Evolutionary conservation across 1,284 basidiomycete genomes (phyloP).

Genomic region (Rhodotorula sp.): DNA sequence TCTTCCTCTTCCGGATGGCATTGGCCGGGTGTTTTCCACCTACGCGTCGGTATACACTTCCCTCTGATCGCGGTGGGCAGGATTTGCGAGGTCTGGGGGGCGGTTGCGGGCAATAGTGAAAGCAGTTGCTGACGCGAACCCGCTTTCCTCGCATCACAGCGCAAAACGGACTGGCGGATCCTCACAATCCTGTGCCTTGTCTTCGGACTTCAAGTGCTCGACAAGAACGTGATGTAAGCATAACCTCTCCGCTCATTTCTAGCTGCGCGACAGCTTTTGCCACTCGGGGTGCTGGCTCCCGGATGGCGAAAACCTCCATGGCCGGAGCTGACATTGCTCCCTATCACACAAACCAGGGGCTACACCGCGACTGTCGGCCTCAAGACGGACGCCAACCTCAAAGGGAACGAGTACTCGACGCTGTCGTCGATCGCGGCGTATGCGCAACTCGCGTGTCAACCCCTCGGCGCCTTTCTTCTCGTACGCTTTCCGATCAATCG

Average conservation of each 20-base stretch:
- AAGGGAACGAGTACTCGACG: constrained; percentile 32
- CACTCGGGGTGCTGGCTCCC: too few species aligned
- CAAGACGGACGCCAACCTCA: constrained; percentile 11
- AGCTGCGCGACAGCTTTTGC: too few species aligned
- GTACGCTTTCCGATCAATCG: constrained; percentile 24
- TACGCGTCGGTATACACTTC: too few species aligned
- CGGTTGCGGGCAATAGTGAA: too few species aligned
- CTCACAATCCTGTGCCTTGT: constrained; percentile 1
- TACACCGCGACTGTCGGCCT: not conserved
- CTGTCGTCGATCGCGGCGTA: constrained; percentile 35
- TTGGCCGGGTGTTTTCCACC: too few species aligned
- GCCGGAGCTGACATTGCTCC: too few species aligned
- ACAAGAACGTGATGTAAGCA: constrained; percentile 1
- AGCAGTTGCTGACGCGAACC: not conserved
- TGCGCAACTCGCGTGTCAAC: constrained; percentile 38
- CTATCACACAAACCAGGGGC: not conserved
- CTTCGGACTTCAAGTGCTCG: constrained; percentile 1
- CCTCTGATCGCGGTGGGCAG: too few species aligned
- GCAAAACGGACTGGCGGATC: constrained; percentile 1
- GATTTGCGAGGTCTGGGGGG: too few species aligned
- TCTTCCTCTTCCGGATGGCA: too few species aligned
- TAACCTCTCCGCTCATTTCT: not conserved
- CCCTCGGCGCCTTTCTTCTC: constrained; percentile 36
- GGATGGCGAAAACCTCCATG: too few species aligned
- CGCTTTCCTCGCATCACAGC: not conserved